Base-by-base conservation (phyloP, 2,329 filamentous ascomycete genomes). In the Arthroderma sp. region DNA sequence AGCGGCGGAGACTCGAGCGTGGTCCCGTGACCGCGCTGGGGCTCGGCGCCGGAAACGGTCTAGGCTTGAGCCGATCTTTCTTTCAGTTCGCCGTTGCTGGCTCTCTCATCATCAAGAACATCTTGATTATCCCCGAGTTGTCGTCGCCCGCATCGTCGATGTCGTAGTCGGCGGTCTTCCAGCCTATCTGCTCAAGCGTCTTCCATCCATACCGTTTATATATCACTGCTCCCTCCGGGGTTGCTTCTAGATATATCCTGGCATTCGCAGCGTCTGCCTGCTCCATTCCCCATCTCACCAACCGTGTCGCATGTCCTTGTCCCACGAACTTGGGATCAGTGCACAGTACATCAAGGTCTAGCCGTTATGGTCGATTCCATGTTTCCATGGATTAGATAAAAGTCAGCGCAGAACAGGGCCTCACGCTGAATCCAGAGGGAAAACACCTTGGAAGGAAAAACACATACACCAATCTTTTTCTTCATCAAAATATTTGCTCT, bases 201-300 rank as follows among this genome's bases (percentile, higher is more conserved):
- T 36, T 40, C 41, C 41, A 47, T 22, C 45, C 45, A n/a, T 32
- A 29, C n/a, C 34, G 29, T 27, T 47, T 31, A 44, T 47, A 47
- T 10, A 47, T 10, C 5, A 30, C 29, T 10, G 15, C 5, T 6
- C 41, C 45, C 4, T 15, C 30, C 22, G 29, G n/a, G n/a, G 45
- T 44, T 22, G 45, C 36, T 36, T 47, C 45, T 5, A 47, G 36
- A 33, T 36, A 44, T 7, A 47, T 37, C 31, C 41, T 38, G 8
- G 36, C 34, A 10, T 31, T 31, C 6, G 42, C 41, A 9, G 36
- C 41, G 6, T 47, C 45, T n/a, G 45, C 45, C 27, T 30, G 34
- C 27, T 44, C 28, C 10, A 44, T 47, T 5, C 34, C 28, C 36
- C 36, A 39, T 6, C 42, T 36, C 22, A 47, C 10, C 30, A 47